A percentile compares a stretch with the other conserved stretches of the same genome.
phyloP scores from a whole-genome alignment of 2,329 filamentous ascomycete genomes.

The Fusarium albidum region DNA sequence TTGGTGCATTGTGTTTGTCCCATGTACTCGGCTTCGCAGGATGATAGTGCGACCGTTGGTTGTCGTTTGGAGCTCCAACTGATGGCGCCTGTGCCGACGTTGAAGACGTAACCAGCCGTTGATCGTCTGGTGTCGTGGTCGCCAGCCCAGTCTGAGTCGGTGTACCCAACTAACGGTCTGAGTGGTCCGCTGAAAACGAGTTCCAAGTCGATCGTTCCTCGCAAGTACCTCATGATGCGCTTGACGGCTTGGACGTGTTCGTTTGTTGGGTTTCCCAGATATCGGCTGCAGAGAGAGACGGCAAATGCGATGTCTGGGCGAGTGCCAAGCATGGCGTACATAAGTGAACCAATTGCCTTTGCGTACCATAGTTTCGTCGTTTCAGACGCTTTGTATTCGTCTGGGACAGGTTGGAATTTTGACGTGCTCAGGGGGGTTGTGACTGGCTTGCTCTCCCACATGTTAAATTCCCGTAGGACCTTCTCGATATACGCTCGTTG shows the following conservation, averaged over 20 bases:
- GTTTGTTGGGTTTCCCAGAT: not conserved
- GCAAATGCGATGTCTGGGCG: not conserved
- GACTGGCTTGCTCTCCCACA: not conserved
- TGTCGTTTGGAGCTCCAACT: not conserved
- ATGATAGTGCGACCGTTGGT: not conserved
- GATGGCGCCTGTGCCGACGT: not conserved
- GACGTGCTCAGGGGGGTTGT: not conserved
- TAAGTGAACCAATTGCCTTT: not conserved
- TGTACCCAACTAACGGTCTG: not conserved
- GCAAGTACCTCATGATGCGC: too few relatives aligned
- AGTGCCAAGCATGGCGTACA: not conserved
- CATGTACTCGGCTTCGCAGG: not conserved
- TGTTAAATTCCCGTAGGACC: not conserved
- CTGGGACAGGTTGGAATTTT: not conserved
- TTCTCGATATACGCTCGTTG: not conserved
- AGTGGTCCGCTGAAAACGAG: too few relatives aligned
- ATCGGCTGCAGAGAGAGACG: not conserved
- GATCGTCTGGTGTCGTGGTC: not conserved
- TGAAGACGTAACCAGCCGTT: constrained; percentile 1
- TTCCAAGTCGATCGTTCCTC: too few relatives aligned
- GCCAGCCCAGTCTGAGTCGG: constrained; percentile 1
- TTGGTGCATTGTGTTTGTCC: too few relatives aligned
- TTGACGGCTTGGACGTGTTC: too few relatives aligned
- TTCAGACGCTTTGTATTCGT: not conserved
- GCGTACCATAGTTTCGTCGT: not conserved